Percentiles rank a stretch among this genome's conserved stretches.
Evolutionary conservation across 2,329 filamentous ascomycete genomes (phyloP).

Genomic region (Periconia sp.): DNA sequence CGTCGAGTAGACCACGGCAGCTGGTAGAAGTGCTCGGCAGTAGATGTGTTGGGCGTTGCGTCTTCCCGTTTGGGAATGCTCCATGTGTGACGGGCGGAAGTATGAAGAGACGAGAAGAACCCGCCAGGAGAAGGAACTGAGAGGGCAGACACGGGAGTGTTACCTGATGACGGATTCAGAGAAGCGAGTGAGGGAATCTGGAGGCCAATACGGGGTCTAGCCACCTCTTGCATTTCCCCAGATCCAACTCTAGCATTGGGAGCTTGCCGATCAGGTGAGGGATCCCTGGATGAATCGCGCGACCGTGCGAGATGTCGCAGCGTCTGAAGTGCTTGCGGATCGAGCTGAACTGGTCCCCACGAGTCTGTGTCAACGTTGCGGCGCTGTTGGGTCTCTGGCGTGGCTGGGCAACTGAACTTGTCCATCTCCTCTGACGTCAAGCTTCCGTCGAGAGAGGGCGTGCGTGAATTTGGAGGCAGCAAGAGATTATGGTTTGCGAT

Average conservation of each 20-base stretch:
- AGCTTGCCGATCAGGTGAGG: slow-evolving; percentile 24
- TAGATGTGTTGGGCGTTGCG: slow-evolving; percentile 76
- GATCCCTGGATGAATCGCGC: slow-evolving; percentile 17
- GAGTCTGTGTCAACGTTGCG: slow-evolving; percentile 51
- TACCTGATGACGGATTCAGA: slow-evolving; percentile 41
- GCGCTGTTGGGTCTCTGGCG: slow-evolving; percentile 62
- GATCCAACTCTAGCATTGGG: slow-evolving; percentile 51
- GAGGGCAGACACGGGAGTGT: slow-evolving; percentile 72
- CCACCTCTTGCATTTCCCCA: slow-evolving; percentile 64
- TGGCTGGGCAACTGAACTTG: slow-evolving; percentile 78
- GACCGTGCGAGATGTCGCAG: slow-evolving; percentile 67
- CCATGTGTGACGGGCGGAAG: slow-evolving; percentile 80
- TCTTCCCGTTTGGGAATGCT: slow-evolving; percentile 53
- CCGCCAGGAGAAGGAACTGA: slow-evolving; percentile 90
- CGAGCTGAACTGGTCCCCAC: slow-evolving; percentile 67
- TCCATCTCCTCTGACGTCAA: slow-evolving; percentile 86
- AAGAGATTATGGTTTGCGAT: slow-evolving; percentile 61
- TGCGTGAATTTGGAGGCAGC: slow-evolving; percentile 74
- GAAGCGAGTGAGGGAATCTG: slow-evolving; percentile 23
- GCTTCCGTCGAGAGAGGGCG: slow-evolving; percentile 88
- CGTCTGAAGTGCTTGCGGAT: slow-evolving; percentile 78
- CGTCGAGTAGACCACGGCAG: slow-evolving; percentile 66
- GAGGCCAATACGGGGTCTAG: slow-evolving; percentile 50
- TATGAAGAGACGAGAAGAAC: slow-evolving; percentile 85
- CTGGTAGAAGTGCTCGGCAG: slow-evolving; percentile 90